Percentiles rank a stretch among this genome's conserved stretches.
Evolutionary conservation across 768 basidiomycete genomes (phyloP).

Genomic region (Krasilnikovozyma curviuscula): DNA sequence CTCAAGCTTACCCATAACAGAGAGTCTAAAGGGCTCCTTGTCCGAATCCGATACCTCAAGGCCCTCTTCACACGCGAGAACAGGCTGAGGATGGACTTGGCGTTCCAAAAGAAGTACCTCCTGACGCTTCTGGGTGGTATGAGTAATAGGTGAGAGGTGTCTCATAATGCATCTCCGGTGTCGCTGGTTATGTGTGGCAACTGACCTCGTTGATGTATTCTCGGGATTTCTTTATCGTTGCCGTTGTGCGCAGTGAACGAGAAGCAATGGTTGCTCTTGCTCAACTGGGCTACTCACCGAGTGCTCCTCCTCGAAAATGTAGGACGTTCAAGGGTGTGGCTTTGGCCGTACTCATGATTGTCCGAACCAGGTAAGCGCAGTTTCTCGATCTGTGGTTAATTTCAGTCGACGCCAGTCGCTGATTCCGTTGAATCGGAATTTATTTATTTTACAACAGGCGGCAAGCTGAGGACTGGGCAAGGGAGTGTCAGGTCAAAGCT

Average conservation of each 20-base stretch:
- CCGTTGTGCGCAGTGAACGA: slow-evolving; percentile 36
- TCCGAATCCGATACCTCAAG: slow-evolving; percentile 81
- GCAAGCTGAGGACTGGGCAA: not conserved
- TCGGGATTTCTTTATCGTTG: not conserved
- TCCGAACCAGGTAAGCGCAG: slow-evolving; percentile 40
- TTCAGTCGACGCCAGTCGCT: not conserved
- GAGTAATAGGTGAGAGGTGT: not conserved
- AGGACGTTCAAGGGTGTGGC: slow-evolving; percentile 41
- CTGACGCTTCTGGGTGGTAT: slow-evolving; percentile 38
- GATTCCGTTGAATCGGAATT: no score
- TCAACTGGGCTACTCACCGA: slow-evolving; percentile 46
- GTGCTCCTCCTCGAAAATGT: slow-evolving; percentile 25
- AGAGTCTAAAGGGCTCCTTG: slow-evolving; percentile 75
- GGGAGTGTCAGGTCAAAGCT: not conserved
- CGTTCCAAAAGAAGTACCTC: slow-evolving; percentile 76
- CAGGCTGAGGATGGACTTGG: slow-evolving; percentile 50
- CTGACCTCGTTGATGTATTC: not conserved
- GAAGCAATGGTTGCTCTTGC: slow-evolving; percentile 61
- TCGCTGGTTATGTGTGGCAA: not conserved
- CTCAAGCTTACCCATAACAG: slow-evolving; percentile 14
- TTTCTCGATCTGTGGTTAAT: not conserved
- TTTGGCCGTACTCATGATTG: slow-evolving; percentile 43
- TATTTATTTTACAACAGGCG: not conserved
- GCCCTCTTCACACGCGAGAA: slow-evolving; percentile 76
- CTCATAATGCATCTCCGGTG: not conserved